Conservation (phyloP, 768 basidiomycete genomes). For the Leucosporidium scottii region DNA sequence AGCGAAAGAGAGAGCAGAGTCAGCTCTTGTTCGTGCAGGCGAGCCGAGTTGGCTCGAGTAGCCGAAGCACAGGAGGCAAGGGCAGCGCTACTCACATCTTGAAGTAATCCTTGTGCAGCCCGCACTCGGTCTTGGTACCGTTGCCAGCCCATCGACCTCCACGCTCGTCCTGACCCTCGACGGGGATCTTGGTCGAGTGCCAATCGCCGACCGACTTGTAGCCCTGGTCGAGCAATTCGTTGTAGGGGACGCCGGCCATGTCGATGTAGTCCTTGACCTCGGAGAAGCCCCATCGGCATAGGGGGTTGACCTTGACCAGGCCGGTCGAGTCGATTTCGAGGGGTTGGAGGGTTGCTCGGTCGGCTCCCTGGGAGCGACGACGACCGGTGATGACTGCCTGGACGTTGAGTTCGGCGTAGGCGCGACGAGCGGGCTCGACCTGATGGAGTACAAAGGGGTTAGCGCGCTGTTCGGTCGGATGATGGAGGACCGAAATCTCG, state of each 20-base stretch:
- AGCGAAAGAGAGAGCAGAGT: neutral
- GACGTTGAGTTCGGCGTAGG: conserved; percentile 71
- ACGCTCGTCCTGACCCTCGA: conserved; percentile 56
- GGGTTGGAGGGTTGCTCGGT: conserved; percentile 69
- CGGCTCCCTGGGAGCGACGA: conserved; percentile 86
- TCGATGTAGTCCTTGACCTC: conserved; percentile 79
- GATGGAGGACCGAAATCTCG: too few relatives aligned
- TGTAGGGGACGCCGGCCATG: conserved; percentile 73
- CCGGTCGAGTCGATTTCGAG: conserved; percentile 87
- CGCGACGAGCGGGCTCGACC: conserved; percentile 88
- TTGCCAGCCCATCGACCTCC: conserved; percentile 86
- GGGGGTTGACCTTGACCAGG: conserved; percentile 86
- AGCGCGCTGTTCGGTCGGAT: too few relatives aligned
- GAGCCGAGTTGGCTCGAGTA: neutral
- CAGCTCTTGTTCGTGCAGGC: neutral
- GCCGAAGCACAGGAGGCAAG: neutral
- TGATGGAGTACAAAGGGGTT: conserved; percentile 38
- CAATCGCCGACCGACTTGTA: conserved; percentile 96
- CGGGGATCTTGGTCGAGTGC: conserved; percentile 70
- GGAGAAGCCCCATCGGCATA: conserved; percentile 78
- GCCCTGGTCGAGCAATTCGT: conserved; percentile 78
- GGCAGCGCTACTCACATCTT: conserved; percentile 35
- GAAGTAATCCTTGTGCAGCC: conserved; percentile 86
- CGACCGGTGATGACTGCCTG: conserved; percentile 90
- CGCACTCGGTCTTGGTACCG: conserved; percentile 82